These are phyloP conservation scores for Rehmannia glutinosa DNA, from an alignment of 257 asterid species.

Conservation along the genomic window DNA sequence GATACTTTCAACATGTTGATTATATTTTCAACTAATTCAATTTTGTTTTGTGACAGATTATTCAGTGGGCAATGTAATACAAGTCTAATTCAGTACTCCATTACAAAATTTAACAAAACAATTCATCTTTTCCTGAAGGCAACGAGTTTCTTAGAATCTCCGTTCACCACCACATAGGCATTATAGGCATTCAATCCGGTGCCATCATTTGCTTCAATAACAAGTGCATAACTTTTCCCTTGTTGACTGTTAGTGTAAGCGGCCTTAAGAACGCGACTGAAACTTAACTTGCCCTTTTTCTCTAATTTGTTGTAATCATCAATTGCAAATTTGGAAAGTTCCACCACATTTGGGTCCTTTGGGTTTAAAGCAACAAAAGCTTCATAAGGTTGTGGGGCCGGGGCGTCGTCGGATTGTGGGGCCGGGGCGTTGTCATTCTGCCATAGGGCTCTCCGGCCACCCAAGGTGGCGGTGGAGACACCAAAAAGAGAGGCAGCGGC, in stretches of 20 bases:
- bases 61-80: no score
- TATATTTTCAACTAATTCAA: no score
- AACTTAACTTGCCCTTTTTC: not conserved
- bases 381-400: no score
- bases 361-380: no score
- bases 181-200: not conserved
- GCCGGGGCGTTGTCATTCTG: not conserved
- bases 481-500: not conserved
- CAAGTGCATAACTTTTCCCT: not conserved
- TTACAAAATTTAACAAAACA: not conserved
- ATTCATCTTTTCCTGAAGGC: not conserved
- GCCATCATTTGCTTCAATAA: not conserved
- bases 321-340: not conserved
- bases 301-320: conserved; percentile 11
- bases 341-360: no score
- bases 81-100: not conserved
- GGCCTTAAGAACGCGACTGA: no score
- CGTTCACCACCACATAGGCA: not conserved
- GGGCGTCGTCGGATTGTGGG: no score
- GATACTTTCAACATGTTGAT: not conserved
- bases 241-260: not conserved
- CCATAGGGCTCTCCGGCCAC: not conserved
- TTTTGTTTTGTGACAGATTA: no score
- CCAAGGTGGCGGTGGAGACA: not conserved
- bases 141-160: not conserved